Percentiles rank a stretch among this genome's conserved stretches.
Conservation (phyloP, 331 rosid species). For the Cucumis variabilis region DNA sequence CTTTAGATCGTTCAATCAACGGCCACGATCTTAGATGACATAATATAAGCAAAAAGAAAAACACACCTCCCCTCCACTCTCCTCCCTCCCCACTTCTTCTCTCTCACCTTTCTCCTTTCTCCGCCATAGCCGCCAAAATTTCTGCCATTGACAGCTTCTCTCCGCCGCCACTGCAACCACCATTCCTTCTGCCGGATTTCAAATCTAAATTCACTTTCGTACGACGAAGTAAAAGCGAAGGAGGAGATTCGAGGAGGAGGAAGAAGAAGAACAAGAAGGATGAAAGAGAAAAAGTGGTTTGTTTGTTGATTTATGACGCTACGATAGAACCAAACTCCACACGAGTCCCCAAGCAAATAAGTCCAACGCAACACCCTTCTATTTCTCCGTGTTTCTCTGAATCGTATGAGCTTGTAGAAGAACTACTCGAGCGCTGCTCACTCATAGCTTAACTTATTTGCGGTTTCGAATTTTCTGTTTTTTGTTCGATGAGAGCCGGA, state of each 20-base stretch:
- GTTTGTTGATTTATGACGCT: not conserved
- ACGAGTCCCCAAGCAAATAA: constrained; percentile 21
- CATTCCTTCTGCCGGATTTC: not conserved
- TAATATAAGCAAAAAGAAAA: not conserved
- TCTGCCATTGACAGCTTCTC: not conserved
- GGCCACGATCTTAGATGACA: not conserved
- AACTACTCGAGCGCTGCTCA: constrained; percentile 17
- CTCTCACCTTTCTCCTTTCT: constrained; percentile 24
- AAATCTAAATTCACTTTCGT: constrained; percentile 2
- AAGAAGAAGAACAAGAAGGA: not conserved
- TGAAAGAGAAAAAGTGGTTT: not conserved
- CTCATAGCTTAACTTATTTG: not conserved
- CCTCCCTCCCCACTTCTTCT: constrained; percentile 10
- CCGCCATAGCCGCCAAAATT: constrained; percentile 30
- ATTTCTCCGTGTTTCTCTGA: not conserved
- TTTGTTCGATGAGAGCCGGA: constrained; percentile 61
- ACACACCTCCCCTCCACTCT: not conserved
- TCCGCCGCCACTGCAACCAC: constrained; percentile 9
- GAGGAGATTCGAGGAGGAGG: not conserved
- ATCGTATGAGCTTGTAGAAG: not conserved
- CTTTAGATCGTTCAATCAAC: not conserved
- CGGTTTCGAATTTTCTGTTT: not conserved
- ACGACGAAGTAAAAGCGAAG: not conserved
- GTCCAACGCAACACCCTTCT: not conserved
- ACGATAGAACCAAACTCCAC: not conserved